Evolutionary conservation across 495 filamentous ascomycete species (phyloP), one percentile per base, ranked within the genome.

Genomic region (Amorphotheca resinae): DNA sequence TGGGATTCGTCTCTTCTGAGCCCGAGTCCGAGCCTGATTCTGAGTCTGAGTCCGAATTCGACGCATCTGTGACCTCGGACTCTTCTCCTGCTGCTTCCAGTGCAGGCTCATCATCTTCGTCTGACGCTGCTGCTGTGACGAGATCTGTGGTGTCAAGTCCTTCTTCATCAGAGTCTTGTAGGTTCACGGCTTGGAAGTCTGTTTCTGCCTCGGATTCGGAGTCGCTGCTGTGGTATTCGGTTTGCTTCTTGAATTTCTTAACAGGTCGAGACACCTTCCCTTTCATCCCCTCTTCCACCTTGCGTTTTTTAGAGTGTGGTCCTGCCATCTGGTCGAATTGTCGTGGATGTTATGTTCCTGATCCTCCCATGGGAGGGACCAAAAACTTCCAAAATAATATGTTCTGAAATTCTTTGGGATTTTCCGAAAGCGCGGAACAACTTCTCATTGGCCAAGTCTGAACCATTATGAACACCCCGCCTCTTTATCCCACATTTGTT

Each of bases 151-250:
- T 54, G 41, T 46, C 54, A 7, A 50, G 42, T 38, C 52, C 51
- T 22, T 76, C 70, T 31, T 76, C 69, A 25, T 80, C 80, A 0
- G 79, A 82, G 57, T 83, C 78, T 46, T 75, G 71, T 4, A 85
- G 69, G 55, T 77, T 72, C 39, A 80, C 74, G 16, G 79, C 70
- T 32, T 71, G 56, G 58, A 83, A 77, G 33, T 68, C 67, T 46
- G 54, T 33, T 26, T 63, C 62, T 11, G 68, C 66, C 22, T 64
- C 64, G n/a, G 59, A 56, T 25, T 69, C 68, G 22, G 75, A 67
- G 8, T 73, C 70, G 38, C 72, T 68, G 54, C 74, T 84, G 72
- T 87, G 74, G 62, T 91, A 88, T 33, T 72, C 62, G 33, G 56
- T 62, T 50, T 81, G 72, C 59, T 84, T 85, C 36, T 52, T 52